Base-by-base conservation (phyloP, 306 rosid genomes). In the Glycyrrhiza uralensis region DNA sequence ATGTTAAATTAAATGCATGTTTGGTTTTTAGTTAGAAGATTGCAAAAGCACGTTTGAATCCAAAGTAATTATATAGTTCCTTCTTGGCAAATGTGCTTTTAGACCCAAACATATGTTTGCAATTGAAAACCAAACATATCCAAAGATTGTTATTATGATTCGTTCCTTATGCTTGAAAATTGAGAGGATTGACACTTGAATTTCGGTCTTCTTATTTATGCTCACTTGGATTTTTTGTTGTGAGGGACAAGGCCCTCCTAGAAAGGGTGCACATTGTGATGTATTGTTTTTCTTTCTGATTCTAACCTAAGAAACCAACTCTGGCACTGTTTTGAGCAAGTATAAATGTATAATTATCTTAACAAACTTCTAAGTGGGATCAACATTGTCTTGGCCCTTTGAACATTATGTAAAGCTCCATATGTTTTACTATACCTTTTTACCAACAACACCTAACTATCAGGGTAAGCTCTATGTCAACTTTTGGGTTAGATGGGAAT, bases 101-200 rank as follows among this genome's bases (percentile, higher is more conserved):
- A n/a, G n/a, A n/a, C n/a, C n/a, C n/a, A n/a, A n/a, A n/a, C n/a
- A n/a, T n/a, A n/a, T n/a, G n/a, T n/a, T n/a, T n/a, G n/a, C n/a
- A n/a, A n/a, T n/a, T n/a, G n/a, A n/a, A n/a, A n/a, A n/a, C n/a
- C n/a, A n/a, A n/a, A n/a, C 39, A 64, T 67, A 24, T 32, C 47
- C 8, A 19, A 54, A 22, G 15, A 38, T 52, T 49, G 46, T 55
- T 46, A 11, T 46, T n/a, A 2, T 51, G 77, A 15, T 38, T 62
- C 19, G 28, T 63, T 36, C 68, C 77, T 52, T 42, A 35, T 65
- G 54, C 28, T 54, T 52, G 65, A 45, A 19, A 55, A 41, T 55
- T 4, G 7, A 55, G 22, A 55, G 45, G 54, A 45, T 58, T 63
- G 46, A 58, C 47, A 15, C 68, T 62, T 52, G 32, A 32, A 44